Conservation (phyloP, 768 basidiomycete species). For the Leccinellum rugosiceps region DNA sequence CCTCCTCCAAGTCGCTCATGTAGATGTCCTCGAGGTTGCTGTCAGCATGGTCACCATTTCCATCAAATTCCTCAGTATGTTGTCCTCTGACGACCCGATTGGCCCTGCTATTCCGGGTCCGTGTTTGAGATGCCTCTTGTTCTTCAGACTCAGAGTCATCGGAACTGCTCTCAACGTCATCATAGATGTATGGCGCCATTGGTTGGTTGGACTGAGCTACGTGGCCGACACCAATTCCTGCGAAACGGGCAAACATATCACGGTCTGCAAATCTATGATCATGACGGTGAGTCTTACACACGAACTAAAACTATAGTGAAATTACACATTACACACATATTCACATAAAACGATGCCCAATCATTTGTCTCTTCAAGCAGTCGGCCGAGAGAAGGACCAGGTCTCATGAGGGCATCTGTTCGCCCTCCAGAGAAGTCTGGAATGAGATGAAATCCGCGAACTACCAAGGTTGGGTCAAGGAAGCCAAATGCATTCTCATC, state of each 20-base stretch:
- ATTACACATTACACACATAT: background rate
- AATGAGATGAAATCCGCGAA: conserved; percentile 30
- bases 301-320: background rate
- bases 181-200: background rate
- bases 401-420: conserved; percentile 4
- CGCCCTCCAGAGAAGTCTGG: conserved; percentile 28
- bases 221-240: background rate
- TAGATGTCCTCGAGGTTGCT: too few relatives aligned
- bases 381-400: background rate
- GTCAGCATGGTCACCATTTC: too few relatives aligned
- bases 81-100: too few relatives aligned
- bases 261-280: background rate
- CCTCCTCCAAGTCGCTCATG: too few relatives aligned
- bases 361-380: background rate
- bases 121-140: background rate
- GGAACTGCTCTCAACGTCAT: background rate
- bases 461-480: conserved; percentile 28
- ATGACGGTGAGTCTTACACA: background rate
- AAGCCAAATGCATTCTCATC: conserved; percentile 35
- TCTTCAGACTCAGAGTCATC: background rate
- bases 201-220: background rate
- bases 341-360: background rate
- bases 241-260: background rate
- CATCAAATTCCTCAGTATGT: too few relatives aligned
- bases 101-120: background rate